phyloP scores from a whole-genome alignment of 2,329 filamentous ascomycete genomes.

The Colletotrichum sidae region DNA sequence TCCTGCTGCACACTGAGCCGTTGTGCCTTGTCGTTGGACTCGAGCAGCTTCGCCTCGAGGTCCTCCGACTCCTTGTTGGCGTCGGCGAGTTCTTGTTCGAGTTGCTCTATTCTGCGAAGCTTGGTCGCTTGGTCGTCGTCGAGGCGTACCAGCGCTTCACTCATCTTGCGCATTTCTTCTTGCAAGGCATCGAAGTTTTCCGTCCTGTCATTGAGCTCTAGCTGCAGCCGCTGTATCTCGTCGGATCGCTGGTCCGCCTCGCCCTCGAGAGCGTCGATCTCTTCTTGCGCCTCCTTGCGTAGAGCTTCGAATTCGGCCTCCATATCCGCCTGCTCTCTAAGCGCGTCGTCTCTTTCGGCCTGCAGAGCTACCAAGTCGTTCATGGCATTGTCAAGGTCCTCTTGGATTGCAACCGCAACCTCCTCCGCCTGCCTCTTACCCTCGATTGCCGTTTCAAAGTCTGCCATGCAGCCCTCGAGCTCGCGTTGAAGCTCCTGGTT shows the following conservation, averaged over 20 bases:
- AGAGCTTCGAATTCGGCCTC: conserved; percentile 72
- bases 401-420: conserved; percentile 73
- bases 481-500: conserved; percentile 91
- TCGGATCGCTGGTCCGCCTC: conserved; percentile 79
- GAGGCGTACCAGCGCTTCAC: conserved; percentile 84
- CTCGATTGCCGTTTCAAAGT: conserved; percentile 80
- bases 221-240: conserved; percentile 76
- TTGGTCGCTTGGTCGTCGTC: conserved; percentile 91
- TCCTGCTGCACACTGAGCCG: conserved; percentile 91
- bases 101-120: conserved; percentile 80
- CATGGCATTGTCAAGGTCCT: conserved; percentile 82
- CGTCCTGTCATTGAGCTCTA: conserved; percentile 78
- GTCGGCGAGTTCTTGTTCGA: conserved; percentile 85
- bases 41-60: conserved; percentile 84
- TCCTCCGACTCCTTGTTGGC: conserved; percentile 89
- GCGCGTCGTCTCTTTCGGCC: conserved; percentile 85
- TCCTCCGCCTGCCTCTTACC: conserved; percentile 71
- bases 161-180: conserved; percentile 92
- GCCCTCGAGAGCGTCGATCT: conserved; percentile 74
- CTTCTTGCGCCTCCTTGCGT: conserved; percentile 72
- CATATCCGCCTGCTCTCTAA: conserved; percentile 72
- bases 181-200: conserved; percentile 95
- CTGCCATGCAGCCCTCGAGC: conserved; percentile 81
- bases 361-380: conserved; percentile 85
- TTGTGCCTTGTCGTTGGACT: conserved; percentile 88